Base-by-base conservation (phyloP, 257 asterid genomes). In the Cordia subcordata region DNA sequence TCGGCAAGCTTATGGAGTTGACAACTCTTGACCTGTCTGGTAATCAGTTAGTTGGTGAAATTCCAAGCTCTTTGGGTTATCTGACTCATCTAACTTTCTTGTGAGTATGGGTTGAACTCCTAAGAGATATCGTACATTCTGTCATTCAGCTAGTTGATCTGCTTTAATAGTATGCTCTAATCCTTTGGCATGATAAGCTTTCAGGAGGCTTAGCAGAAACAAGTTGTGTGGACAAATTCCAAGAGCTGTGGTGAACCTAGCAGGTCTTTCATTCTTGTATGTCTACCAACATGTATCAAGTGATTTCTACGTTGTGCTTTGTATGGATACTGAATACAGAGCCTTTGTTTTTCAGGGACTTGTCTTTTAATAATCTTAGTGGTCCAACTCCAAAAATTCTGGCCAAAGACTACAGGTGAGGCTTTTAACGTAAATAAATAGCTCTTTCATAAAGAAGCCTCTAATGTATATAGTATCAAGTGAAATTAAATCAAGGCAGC, bases 241-340 rank as follows among this genome's bases (percentile, higher is more conserved):
- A 12, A 40, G 49, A 58, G 58, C 78, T 22, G 89, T 90, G 60
- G 95, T 95, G 45, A 74, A 61, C 80, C 98, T 90, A 65, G 46
- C 82, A 32, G 91, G 95, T 73, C 95, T 90, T 78, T 78, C 94
- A 54, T 85, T 87, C 89, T 81, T 90, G 98, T 90, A 90, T 62
- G 95, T 75, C 71, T 75, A 63, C 79, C 62, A n/a, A 68, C 59
- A 72, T 59, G 5, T 70, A 67, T 55, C 50, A 18, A 32, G 22
- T 51, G 51, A 38, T 32, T 33, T 61, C 13, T 49, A 1, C 44
- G 6, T 13, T 47, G 72, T 44, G 54, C 60, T 40, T 39, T 21
- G 8, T 55, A 57, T 35, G n/a, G 57, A 35, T 62, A 60, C 51
- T 53, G 11, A 59, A 62, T 33, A 14, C 45, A 16, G 51, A 49